Base-by-base conservation (phyloP, 1,139 yeast species). In the Debaryomyces nepalensis region DNA sequence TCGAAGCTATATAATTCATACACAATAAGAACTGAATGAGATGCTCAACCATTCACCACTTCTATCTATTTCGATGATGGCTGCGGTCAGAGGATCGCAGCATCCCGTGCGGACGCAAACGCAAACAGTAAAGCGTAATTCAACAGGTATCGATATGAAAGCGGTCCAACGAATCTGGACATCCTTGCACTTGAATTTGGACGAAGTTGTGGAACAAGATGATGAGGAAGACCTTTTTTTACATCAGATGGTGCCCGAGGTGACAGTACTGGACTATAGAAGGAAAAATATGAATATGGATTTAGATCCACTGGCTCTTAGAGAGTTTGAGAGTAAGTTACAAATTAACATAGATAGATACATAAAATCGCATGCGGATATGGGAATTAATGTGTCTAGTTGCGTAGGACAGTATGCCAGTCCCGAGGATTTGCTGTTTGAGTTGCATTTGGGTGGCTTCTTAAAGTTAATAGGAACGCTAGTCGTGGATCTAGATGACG, bases 401-500 rank as follows among this genome's bases (percentile, higher is more conserved):
- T n/a, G n/a, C 9, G 11, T 9, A 18, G 7, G 12, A 12, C 18
- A 16, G 7, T 11, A 29, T 7, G 14, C 4, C 8, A 16, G 11
- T 10, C 21, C 32, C 10, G 32, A 29, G 10, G 32, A 29, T 12
- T 14, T 29, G 10, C 32, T 29, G 32, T 29, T 29, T 16, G 32
- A 29, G 8, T 29, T 29, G 11, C 20, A 29, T 29, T 29, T 29
- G 32, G 8, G 21, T 12, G 32, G 21, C 5, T n/a, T 29, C n/a
- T 16, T 29, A 16, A 10, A 16, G 32, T 16, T 29, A 8, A 14
- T 29, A 10, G 10, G 11, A 7, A 10, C 8, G n/a, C 32, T 29
- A 16, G 18, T 29, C 4, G 15, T 19, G 32, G 21, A 29, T 3
- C 2, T 10, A 18, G 12, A 16, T n/a, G 32, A 29, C 10, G 32